phyloP scores from a whole-genome alignment of 768 basidiomycete species.

The Trametes punicea region DNA sequence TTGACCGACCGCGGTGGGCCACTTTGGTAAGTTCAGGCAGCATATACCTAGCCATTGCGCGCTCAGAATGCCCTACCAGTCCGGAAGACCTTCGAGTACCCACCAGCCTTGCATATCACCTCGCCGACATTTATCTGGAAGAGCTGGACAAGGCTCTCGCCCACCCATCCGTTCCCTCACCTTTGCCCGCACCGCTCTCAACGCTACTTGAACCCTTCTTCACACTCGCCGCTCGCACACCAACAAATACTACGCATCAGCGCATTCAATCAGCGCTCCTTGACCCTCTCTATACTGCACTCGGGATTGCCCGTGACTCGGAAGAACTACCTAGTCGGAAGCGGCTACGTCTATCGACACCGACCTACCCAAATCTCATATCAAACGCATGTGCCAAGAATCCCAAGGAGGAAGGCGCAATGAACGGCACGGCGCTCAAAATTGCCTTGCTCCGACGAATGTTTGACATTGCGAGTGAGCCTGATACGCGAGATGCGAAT shows the following conservation, averaged over 20 bases:
- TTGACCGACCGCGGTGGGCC: conserved; percentile 71
- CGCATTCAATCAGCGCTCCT: conserved; percentile 69
- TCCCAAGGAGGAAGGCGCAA: conserved; percentile 37
- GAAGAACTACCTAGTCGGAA: conserved; percentile 44
- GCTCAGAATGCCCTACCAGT: conserved; percentile 37
- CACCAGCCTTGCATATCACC: conserved; percentile 74
- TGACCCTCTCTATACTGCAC: conserved; percentile 60
- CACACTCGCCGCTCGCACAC: conserved; percentile 64
- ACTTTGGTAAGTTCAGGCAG: conserved; percentile 55
- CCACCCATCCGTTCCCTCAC: conserved; percentile 26
- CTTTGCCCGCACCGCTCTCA: conserved; percentile 46
- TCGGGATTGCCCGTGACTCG: conserved; percentile 36
- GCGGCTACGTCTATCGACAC: conserved; percentile 42
- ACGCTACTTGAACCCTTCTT: conserved; percentile 69
- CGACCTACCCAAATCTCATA: conserved; percentile 43
- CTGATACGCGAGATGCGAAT: conserved; percentile 74
- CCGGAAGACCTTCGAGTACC: conserved; percentile 72
- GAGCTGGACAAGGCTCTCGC: conserved; percentile 74
- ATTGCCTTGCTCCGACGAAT: conserved; percentile 56
- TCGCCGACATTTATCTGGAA: conserved; percentile 86
- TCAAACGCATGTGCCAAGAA: conserved; percentile 51
- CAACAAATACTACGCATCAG: conserved; percentile 60
- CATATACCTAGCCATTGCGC: background rate
- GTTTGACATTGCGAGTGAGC: conserved; percentile 71
- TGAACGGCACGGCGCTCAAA: conserved; percentile 40